Base-by-base conservation (phyloP, 2,329 filamentous ascomycete genomes). In the Xylariaceae sp. region DNA sequence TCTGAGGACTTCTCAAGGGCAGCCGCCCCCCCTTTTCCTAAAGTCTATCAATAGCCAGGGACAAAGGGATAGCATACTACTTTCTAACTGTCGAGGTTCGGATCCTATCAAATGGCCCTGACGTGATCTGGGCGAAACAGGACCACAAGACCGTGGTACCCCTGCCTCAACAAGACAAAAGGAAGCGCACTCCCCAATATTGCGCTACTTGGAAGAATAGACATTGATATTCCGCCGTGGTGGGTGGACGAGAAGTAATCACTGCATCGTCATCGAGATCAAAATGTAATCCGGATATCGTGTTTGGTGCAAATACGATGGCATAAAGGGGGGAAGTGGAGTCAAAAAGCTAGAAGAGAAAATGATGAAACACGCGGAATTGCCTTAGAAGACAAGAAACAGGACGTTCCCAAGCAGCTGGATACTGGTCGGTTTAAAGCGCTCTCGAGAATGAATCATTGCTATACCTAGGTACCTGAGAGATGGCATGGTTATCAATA, bases 391-490 rank as follows among this genome's bases (percentile, higher is more conserved):
- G 23, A 7, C 19, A 23, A 14, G 8, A 56, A 41, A 34, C 23
- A 7, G 23, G 29, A 28, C 4, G 8, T 11, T 29, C 26, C 7
- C 11, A 40, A 44, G 11, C 26, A 58, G 17, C 21, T 34, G 44
- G 39, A 37, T 28, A 47, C 33, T 21, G 37, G 23, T 23, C 37
- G 17, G 49, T 29, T 49, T 26, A 45, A 54, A 50, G 26, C 14
- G 31, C 19, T 21, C 11, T 39, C 26, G 14, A 17, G 43, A 29
- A 31, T 14, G 14, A 46, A 23, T 24, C 26, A 48, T 28, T n/a
- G 21, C 24, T n/a, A 19, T 21, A 16, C 14, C 6, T 26, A 43
- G n/a, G 17, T 36, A 11, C 6, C 26, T 43, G 4, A 4, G 14
- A 2, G 11, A 43, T 28, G 3, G 14, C 9, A 29, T 36, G 17